Base-by-base conservation (phyloP, 2,329 filamentous ascomycete species). In the Pleurostoma richardsiae region DNA sequence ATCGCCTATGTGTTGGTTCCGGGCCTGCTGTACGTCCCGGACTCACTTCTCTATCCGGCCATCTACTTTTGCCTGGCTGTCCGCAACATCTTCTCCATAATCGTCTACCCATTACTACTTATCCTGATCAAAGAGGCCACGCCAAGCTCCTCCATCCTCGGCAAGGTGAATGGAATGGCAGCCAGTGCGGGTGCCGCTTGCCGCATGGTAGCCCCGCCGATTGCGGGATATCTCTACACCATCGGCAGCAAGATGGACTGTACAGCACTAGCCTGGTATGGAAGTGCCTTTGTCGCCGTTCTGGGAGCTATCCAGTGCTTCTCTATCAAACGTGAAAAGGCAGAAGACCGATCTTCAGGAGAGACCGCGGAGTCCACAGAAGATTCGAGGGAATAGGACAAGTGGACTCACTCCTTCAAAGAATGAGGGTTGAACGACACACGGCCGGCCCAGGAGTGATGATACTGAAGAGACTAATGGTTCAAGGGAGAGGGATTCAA, bases 41-140 rank as follows among this genome's bases (percentile, higher is more conserved):
- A 70, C 44, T 60, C 61, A 27, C 52, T 74, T 40, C 59, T 85
- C 11, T 78, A 74, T 53, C 66, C 76, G 0, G 79, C 75, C 44
- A 81, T 86, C 49, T 86, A 85, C 59, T 49, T 65, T 43, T 79
- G 74, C 55, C 65, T 83, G 47, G 64, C 75, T 0, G 59, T 85
- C 38, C 76, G 82, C 45, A 85, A 84, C 55, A 57, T 83, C 10
- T 68, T 83, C 36, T 77, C 76, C 41, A 85, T 85, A 56, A 71
- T 82, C 45, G 69, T 83, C n/a, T 86, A 84, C 57, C 83, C 82
- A 3, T 70, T 85, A 4, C 72, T 86, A 36, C 69, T 86, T 40
- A 86, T 86, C 54, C 69, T 85, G 30, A 77, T 86, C 70, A 86
- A 86, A 63, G 79, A 85, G 57, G 79, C 80, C 2, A 83, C 80